A percentile compares a stretch with the other conserved stretches of the same genome.
phyloP scores from a whole-genome alignment of 2,329 filamentous ascomycete genomes.

The Herpotrichia juniperi region DNA sequence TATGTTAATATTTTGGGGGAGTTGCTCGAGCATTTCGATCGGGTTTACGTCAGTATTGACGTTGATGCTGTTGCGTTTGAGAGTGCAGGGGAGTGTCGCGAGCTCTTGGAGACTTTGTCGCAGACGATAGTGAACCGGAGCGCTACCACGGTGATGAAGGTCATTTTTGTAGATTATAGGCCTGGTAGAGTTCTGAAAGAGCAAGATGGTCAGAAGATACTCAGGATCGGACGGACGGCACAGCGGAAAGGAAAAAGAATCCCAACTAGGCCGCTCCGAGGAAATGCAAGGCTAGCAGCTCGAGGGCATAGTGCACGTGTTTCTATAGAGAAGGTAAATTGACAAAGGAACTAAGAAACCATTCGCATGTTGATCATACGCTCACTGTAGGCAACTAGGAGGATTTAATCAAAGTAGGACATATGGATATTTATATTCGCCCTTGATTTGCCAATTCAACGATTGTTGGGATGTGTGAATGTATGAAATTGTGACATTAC shows the following conservation, averaged over 20 bases:
- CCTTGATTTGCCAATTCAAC: too few species aligned
- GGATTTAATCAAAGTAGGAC: too few species aligned
- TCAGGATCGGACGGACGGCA: neutral
- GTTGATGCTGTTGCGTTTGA: conserved; percentile 1
- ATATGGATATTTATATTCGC: too few species aligned
- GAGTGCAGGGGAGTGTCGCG: neutral
- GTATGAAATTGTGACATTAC: too few species aligned
- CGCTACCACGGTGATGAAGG: neutral
- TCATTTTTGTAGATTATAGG: neutral
- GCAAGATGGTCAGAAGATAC: neutral
- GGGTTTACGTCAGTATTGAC: conserved; percentile 5
- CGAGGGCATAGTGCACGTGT: too few species aligned
- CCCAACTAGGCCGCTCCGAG: neutral
- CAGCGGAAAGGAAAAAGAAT: neutral
- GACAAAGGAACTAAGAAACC: too few species aligned
- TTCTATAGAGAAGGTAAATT: too few species aligned
- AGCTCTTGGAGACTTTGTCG: neutral
- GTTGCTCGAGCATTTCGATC: conserved; percentile 4
- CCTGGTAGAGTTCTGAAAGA: neutral
- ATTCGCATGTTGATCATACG: too few species aligned
- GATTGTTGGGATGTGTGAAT: too few species aligned
- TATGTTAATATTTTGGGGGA: conserved; percentile 13
- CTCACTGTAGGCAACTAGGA: too few species aligned
- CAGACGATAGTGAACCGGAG: neutral
- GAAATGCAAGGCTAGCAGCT: neutral